phyloP scores from a whole-genome alignment of 805 yeast species.

The Schwanniomyces polymorphus region DNA sequence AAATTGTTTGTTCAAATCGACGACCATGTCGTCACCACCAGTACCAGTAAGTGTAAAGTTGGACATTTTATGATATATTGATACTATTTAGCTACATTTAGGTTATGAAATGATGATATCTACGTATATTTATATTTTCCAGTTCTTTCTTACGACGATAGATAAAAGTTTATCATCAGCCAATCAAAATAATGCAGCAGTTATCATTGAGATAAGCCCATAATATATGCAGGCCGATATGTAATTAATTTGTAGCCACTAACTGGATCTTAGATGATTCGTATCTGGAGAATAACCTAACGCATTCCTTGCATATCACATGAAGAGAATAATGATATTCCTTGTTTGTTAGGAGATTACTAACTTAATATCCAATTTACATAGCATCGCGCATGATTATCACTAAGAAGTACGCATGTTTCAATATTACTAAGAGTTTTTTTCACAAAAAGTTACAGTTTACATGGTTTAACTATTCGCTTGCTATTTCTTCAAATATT shows the following conservation, averaged over 20 bases:
- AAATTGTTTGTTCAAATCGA: constrained; percentile 69
- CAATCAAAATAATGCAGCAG: background rate
- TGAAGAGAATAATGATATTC: background rate
- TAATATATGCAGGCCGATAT: background rate
- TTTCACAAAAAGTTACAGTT: too few species aligned
- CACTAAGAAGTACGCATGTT: too few species aligned
- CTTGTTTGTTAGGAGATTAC: too few species aligned
- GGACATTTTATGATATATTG: constrained; percentile 1
- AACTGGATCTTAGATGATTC: background rate
- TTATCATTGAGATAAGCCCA: background rate
- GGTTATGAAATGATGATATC: background rate
- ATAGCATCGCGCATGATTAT: too few species aligned
- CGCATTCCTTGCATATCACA: background rate
- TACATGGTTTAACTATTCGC: too few species aligned
- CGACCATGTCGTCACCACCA: constrained; percentile 78
- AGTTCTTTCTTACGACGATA: background rate
- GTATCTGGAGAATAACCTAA: background rate
- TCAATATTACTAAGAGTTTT: too few species aligned
- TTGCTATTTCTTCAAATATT: too few species aligned
- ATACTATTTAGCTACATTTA: background rate
- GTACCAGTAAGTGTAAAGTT: constrained; percentile 62
- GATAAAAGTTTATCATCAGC: background rate
- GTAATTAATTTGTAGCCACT: background rate
- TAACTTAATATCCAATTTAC: too few species aligned
- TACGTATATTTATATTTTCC: background rate